Evolutionary conservation across 805 yeast genomes (phyloP).

Genomic region (Wickerhamiella lipophila): DNA sequence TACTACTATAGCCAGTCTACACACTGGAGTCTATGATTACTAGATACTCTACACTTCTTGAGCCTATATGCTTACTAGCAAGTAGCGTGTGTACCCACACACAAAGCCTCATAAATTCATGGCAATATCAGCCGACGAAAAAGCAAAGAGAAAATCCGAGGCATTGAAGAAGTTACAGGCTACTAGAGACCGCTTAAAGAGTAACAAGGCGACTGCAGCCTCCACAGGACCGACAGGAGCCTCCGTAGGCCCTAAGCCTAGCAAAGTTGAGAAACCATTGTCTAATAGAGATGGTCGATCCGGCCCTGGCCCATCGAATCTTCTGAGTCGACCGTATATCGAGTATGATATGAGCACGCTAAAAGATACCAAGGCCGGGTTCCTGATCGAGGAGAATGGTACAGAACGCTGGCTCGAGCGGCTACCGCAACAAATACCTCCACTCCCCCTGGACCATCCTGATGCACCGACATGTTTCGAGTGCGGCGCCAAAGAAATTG

Average conservation of each 20-base stretch:
- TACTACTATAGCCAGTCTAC: neutral
- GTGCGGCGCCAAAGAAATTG: conserved; percentile 71
- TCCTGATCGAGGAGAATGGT: conserved; percentile 36
- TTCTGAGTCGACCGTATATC: conserved; percentile 26
- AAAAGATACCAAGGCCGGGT: conserved; percentile 83
- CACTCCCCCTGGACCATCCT: conserved; percentile 38
- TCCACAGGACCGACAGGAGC: neutral
- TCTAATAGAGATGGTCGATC: conserved; percentile 6
- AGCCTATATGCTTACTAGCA: too few species aligned
- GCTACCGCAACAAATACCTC: conserved; percentile 28
- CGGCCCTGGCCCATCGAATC: conserved; percentile 12
- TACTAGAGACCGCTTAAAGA: conserved; percentile 15
- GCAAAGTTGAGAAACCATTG: neutral
- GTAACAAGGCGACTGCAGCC: conserved; percentile 6
- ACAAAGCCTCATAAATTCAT: too few species aligned
- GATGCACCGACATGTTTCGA: conserved; percentile 74
- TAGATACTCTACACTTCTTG: too few species aligned
- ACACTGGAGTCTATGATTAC: neutral
- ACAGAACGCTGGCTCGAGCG: conserved; percentile 21
- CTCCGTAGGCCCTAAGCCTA: neutral
- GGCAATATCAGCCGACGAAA: conserved; percentile 15
- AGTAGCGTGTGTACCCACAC: too few species aligned
- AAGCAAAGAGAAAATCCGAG: conserved; percentile 18
- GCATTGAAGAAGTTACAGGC: conserved; percentile 20
- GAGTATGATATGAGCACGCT: conserved; percentile 72